These are phyloP conservation scores for Biscogniauxia mediterranea DNA, from an alignment of 2,329 filamentous ascomycete species.

Conservation along the genomic window DNA sequence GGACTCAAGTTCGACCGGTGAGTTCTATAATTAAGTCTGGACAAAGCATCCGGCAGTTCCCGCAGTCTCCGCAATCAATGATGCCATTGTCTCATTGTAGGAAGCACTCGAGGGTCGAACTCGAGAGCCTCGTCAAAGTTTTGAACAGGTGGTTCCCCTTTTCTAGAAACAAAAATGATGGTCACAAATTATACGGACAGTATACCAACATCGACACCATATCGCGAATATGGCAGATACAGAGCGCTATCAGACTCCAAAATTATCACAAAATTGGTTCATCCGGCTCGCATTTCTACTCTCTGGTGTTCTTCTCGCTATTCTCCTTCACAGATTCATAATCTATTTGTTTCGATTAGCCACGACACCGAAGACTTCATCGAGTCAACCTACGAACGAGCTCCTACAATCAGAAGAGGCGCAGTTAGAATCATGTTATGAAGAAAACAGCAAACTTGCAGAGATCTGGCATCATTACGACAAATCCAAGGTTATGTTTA, in stretches of 20 bases:
- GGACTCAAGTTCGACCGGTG: too few species aligned
- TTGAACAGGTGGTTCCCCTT: neutral
- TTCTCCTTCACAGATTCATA: neutral
- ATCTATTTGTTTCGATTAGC: neutral
- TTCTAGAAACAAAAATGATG: neutral
- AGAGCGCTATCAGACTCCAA: neutral
- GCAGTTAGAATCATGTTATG: neutral
- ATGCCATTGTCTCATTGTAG: too few species aligned
- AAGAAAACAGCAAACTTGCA: neutral
- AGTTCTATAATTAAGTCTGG: too few species aligned
- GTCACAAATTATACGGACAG: neutral
- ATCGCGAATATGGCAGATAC: neutral
- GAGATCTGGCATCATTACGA: neutral
- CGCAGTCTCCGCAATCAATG: too few species aligned
- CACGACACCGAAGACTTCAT: neutral
- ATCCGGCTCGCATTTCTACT: neutral
- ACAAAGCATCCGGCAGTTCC: too few species aligned
- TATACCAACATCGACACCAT: neutral
- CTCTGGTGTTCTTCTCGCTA: neutral
- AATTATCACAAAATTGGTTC: neutral
- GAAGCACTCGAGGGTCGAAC: neutral
- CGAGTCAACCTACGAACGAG: neutral
- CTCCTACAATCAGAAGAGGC: neutral
- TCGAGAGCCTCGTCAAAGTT: neutral
- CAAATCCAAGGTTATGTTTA: neutral